phyloP scores from a whole-genome alignment of 306 rosid species.

The Trifolium pratense region DNA sequence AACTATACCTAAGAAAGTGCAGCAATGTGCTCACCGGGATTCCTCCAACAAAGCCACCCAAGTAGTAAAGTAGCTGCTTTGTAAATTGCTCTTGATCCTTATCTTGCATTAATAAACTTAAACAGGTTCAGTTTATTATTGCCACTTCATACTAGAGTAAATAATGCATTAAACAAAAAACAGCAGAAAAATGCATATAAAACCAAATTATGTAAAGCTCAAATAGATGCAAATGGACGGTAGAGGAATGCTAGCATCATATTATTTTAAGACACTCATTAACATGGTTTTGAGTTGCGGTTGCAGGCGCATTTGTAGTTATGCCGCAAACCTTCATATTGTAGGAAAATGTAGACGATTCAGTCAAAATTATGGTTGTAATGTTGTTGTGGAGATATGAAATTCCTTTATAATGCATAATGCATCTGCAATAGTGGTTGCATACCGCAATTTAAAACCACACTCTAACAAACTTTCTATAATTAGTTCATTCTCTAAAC shows the following conservation, averaged over 20 bases:
- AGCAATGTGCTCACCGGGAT: slow-evolving; percentile 99
- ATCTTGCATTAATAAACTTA: slow-evolving; percentile 61
- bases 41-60: slow-evolving; percentile 92
- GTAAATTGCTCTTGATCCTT: slow-evolving; percentile 96
- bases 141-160: slow-evolving; percentile 25
- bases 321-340: too few relatives aligned
- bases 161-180: neutral
- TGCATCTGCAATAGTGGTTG: too few relatives aligned
- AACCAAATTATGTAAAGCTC: slow-evolving; percentile 16
- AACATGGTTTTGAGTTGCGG: neutral
- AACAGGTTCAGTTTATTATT: slow-evolving; percentile 47
- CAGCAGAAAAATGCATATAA: slow-evolving; percentile 13
- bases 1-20: slow-evolving; percentile 88
- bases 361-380: too few relatives aligned
- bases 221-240: slow-evolving; percentile 12
- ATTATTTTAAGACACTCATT: neutral
- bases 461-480: neutral
- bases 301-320: too few relatives aligned
- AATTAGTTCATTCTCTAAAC: neutral
- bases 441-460: too few relatives aligned
- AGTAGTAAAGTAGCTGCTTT: slow-evolving; percentile 86
- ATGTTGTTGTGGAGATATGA: too few relatives aligned
- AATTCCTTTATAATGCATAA: too few relatives aligned
- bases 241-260: neutral
- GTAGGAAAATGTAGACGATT: too few relatives aligned